Base-by-base conservation (phyloP, 2,329 filamentous ascomycete species). In the Fusarium humuli region DNA sequence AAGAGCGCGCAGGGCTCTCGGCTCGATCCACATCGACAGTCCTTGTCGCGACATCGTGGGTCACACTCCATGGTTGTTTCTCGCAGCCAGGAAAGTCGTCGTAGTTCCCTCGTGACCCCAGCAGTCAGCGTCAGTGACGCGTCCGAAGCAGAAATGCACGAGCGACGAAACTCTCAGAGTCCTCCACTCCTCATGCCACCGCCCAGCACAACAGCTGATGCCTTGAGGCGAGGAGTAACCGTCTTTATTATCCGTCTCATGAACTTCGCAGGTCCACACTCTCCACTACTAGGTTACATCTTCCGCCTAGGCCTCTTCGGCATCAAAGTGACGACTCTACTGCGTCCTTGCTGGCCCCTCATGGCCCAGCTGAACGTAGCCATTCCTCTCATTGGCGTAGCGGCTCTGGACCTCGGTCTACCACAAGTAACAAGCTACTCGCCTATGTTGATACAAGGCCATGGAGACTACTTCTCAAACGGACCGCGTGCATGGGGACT, bases 291-390 rank as follows among this genome's bases (percentile, higher is more conserved):
- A 9, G 67, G 74, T 74, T 79, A 78, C 77, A 79, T 50, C 56
- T 81, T 7, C 22, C 90, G 90, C 49, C 79, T 93, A 5, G 73
- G 79, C 2, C 72, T 94, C 2, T 94, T 97, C 73, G 77, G 91
- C 8, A 70, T 86, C 52, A 97, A 97, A 78, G 80, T 94, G 11
- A 80, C 86, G 14, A 88, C 88, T 0, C 80, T 96, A 12, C 84
- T 87, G 5, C 84, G 86, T 48, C 87, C 91, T 1, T 97, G 94
- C 78, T 89, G 88, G 77, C 94, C 94, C 0, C 90, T 90, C 61
- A 88, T 89, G 45, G 84, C 88, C n/a, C 90, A 86, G 46, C 82
- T 88, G 9, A 87, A 87, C 78, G 80, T 94, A 7, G 84, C 89
- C 7, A 90, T 91, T 70, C 89, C 91, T 5, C 81, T 97, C 3